Evolutionary conservation across 495 filamentous ascomycete species (phyloP).

Genomic region (Lasiosphaeria hispida): DNA sequence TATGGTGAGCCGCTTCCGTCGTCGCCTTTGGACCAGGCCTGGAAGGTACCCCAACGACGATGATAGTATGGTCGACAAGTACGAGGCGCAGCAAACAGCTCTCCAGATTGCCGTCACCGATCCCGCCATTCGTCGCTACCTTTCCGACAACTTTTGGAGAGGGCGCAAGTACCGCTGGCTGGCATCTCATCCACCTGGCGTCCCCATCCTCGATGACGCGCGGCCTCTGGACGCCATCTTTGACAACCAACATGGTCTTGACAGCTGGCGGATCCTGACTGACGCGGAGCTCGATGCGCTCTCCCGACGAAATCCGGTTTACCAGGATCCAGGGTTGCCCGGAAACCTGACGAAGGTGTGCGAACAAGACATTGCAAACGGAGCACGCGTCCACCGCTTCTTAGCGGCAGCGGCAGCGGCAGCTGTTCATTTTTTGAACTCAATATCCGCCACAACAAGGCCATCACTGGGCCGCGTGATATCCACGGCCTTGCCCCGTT

Average conservation of each 20-base stretch:
- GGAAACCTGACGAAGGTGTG: neutral
- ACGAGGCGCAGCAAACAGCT: neutral
- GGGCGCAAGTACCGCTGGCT: neutral
- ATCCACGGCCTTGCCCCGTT: slow-evolving; percentile 1
- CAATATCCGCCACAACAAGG: neutral
- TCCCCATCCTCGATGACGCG: neutral
- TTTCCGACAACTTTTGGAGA: neutral
- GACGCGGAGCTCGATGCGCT: neutral
- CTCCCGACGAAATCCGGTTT: neutral
- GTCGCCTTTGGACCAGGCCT: neutral
- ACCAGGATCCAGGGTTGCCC: neutral
- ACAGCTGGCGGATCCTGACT: neutral
- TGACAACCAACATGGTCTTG: neutral
- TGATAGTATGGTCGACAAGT: neutral
- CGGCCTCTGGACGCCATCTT: neutral
- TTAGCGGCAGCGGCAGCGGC: slow-evolving; percentile 6
- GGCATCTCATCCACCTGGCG: neutral
- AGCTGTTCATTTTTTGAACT: slow-evolving; percentile 1
- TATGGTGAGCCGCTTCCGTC: neutral
- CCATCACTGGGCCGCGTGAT: neutral
- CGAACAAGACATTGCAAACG: neutral
- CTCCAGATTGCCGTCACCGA: neutral
- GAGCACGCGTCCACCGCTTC: neutral
- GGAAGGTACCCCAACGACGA: neutral
- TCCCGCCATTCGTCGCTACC: neutral